These are phyloP conservation scores for Monosporascus ibericus DNA, from an alignment of 2,329 filamentous ascomycete species.

Conservation along the genomic window DNA sequence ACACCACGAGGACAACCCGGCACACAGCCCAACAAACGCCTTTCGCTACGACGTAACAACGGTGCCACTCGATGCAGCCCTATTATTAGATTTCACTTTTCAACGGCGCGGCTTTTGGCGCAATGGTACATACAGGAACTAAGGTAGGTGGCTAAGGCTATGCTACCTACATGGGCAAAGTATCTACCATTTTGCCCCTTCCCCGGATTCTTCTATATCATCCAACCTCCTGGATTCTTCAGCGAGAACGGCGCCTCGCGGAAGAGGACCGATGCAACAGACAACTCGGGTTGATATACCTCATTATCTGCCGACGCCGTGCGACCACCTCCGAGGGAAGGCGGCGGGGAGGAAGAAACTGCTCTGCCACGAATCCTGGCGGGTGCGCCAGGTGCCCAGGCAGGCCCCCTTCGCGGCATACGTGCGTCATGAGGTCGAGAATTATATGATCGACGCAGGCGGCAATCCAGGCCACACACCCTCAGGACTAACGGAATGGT, in stretches of 20 bases:
- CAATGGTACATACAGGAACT: neutral
- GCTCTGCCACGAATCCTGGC: neutral
- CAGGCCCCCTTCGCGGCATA: no score
- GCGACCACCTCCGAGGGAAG: neutral
- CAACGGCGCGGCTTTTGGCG: neutral
- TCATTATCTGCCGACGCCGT: neutral
- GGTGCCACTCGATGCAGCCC: neutral
- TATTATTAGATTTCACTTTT: neutral
- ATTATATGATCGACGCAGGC: neutral
- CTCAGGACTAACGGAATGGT: neutral
- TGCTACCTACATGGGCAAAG: neutral
- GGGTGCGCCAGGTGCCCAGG: neutral
- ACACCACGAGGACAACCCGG: neutral
- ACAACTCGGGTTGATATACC: no score
- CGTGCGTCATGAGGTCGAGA: neutral
- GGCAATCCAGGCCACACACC: neutral
- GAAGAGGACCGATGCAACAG: no score
- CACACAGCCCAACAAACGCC: neutral
- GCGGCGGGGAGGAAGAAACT: neutral
- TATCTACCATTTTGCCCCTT: neutral
- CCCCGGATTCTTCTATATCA: neutral
- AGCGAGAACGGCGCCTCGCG: neutral
- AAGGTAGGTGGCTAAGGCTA: neutral
- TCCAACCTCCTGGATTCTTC: constrained; percentile 1
- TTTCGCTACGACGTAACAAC: neutral